These are phyloP conservation scores for Aegle marmelos DNA, from an alignment of 345 rosid species.

Conservation along the genomic window DNA sequence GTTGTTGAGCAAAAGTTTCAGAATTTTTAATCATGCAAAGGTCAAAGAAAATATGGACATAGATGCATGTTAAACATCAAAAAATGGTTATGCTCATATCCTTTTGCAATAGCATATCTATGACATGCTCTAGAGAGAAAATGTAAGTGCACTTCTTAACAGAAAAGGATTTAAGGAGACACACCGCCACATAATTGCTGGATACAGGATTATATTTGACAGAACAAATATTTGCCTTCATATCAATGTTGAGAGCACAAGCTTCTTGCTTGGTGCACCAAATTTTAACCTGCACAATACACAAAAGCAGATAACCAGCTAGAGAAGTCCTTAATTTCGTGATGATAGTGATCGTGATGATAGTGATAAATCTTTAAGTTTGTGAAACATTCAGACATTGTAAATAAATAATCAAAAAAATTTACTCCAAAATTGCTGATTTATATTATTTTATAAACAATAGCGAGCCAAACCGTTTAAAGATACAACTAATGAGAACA, in stretches of 20 bases:
- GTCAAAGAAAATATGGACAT: not conserved
- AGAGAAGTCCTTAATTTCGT: not conserved
- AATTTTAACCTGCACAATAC: constrained; percentile 50
- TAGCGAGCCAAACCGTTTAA: not conserved
- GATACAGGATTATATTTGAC: constrained; percentile 72
- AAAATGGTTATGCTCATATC: not conserved
- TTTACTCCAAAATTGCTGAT: not conserved
- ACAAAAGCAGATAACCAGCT: constrained; percentile 1
- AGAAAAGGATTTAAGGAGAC: constrained; percentile 9
- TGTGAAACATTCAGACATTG: not conserved
- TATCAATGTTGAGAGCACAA: constrained; percentile 51
- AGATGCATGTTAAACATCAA: not conserved
- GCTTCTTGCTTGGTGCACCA: constrained; percentile 71
- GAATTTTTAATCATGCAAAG: not conserved
- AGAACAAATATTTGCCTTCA: constrained; percentile 57
- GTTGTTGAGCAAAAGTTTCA: not conserved
- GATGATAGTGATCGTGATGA: not conserved
- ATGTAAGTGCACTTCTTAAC: not conserved
- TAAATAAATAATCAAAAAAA: not conserved
- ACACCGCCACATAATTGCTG: constrained; percentile 55
- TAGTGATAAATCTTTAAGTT: not conserved
- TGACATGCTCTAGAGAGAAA: not conserved
- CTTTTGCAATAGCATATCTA: not conserved
- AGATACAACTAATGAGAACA: not conserved
- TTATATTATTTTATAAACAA: not conserved